phyloP scores from a whole-genome alignment of 306 rosid genomes.

The Herpetospermum pedunculosum region DNA sequence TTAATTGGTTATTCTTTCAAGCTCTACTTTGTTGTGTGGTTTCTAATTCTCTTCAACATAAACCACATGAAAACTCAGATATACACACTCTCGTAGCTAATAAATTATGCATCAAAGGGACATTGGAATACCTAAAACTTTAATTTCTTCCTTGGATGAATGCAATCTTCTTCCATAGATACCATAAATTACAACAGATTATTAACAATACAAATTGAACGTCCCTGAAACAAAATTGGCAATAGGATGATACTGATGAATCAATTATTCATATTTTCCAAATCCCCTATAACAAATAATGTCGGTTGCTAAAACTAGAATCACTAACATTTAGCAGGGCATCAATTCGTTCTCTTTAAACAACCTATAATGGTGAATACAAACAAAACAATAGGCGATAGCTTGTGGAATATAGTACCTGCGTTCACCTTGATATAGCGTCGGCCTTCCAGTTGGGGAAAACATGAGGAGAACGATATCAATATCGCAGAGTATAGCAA shows the following conservation, averaged over 20 bases:
- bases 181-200: background rate
- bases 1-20: background rate
- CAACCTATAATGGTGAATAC: background rate
- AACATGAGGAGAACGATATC: slow-evolving; percentile 95
- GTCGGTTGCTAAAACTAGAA: background rate
- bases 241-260: slow-evolving; percentile 2
- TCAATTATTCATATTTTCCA: background rate
- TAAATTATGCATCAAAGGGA: background rate
- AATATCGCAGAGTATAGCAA: slow-evolving; percentile 74
- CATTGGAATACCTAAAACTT: background rate
- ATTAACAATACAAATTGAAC: background rate
- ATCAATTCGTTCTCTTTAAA: background rate
- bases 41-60: background rate
- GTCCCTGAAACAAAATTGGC: background rate
- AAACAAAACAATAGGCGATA: background rate
- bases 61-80: background rate
- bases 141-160: background rate
- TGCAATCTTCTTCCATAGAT: background rate
- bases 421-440: slow-evolving; percentile 61
- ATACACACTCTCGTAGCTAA: background rate
- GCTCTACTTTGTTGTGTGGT: background rate
- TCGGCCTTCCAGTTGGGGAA: slow-evolving; percentile 84
- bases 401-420: slow-evolving; percentile 27
- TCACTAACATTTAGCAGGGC: background rate
- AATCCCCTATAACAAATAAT: background rate